Conservation (phyloP, 805 yeast species). For the Saccharomyces eubayanus region DNA sequence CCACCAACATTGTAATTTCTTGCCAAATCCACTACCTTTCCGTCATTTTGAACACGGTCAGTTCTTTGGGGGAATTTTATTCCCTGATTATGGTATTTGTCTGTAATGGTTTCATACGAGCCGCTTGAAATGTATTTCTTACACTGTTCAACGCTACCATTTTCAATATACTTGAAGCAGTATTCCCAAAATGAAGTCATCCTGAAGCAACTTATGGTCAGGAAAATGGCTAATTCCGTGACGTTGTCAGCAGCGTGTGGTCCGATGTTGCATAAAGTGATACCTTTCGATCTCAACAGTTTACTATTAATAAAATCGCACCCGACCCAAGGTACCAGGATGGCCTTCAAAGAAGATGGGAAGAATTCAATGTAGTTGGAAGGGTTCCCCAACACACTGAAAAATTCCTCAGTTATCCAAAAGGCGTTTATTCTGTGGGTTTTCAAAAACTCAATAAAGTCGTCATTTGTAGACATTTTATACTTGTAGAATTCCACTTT, state of each 20-base stretch:
- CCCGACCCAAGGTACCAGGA: conserved; percentile 56
- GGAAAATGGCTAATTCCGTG: conserved; percentile 59
- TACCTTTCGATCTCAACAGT: conserved; percentile 37
- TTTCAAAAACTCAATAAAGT: conserved; percentile 35
- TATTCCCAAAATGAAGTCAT: conserved; percentile 42
- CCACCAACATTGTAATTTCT: conserved; percentile 41
- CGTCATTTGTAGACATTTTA: conserved; percentile 35
- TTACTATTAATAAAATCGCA: conserved; percentile 43
- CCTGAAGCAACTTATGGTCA: conserved; percentile 54
- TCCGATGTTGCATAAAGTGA: conserved; percentile 55
- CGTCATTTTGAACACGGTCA: conserved; percentile 10
- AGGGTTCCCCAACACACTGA: conserved; percentile 38
- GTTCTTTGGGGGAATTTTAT: conserved; percentile 7
- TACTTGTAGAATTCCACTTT: conserved; percentile 36
- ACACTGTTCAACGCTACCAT: conserved; percentile 38
- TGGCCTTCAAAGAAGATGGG: conserved; percentile 41
- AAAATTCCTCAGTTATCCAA: conserved; percentile 49
- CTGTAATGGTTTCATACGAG: conserved; percentile 12
- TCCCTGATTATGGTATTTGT: conserved; percentile 21
- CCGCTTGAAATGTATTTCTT: conserved; percentile 34
- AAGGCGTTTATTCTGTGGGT: conserved; percentile 41
- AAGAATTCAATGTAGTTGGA: conserved; percentile 36
- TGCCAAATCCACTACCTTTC: conserved; percentile 26
- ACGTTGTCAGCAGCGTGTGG: conserved; percentile 56
- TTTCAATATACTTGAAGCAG: conserved; percentile 32